Evolutionary conservation across 306 rosid genomes (phyloP).

Genomic region (Vigna trinervia): DNA sequence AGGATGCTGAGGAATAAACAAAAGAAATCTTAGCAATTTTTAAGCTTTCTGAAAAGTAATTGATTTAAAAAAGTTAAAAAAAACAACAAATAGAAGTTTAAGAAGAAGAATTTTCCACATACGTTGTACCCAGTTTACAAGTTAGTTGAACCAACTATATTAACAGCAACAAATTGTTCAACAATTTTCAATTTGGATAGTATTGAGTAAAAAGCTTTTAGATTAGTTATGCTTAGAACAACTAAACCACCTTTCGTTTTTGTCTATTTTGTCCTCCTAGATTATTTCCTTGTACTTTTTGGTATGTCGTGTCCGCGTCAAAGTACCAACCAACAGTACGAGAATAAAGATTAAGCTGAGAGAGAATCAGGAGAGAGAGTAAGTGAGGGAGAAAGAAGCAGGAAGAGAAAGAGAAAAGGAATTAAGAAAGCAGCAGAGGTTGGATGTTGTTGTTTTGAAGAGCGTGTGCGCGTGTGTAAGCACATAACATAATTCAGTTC

Average conservation of each 20-base stretch:
- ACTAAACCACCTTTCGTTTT: background rate
- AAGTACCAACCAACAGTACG: background rate
- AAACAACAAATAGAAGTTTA: too few species aligned
- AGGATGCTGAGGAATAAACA: too few species aligned
- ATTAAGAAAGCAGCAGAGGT: background rate
- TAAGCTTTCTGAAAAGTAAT: background rate
- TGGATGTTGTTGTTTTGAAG: background rate
- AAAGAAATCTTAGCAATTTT: background rate
- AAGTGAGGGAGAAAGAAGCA: background rate
- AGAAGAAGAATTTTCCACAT: too few species aligned
- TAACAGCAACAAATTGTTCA: conserved; percentile 22
- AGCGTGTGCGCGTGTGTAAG: background rate
- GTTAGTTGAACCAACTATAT: conserved; percentile 15
- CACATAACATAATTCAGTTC: background rate
- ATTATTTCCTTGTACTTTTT: conserved; percentile 4
- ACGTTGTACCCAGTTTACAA: background rate
- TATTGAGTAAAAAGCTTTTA: background rate
- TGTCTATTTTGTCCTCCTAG: background rate
- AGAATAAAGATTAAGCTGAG: conserved; percentile 7
- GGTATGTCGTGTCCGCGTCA: conserved; percentile 20
- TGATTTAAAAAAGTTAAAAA: background rate
- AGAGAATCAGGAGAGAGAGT: background rate
- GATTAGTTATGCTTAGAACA: background rate
- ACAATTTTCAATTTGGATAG: background rate
- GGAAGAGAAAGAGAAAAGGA: background rate